These are phyloP conservation scores for Alternaria atra DNA, from an alignment of 2,329 filamentous ascomycete species.

Conservation along the genomic window DNA sequence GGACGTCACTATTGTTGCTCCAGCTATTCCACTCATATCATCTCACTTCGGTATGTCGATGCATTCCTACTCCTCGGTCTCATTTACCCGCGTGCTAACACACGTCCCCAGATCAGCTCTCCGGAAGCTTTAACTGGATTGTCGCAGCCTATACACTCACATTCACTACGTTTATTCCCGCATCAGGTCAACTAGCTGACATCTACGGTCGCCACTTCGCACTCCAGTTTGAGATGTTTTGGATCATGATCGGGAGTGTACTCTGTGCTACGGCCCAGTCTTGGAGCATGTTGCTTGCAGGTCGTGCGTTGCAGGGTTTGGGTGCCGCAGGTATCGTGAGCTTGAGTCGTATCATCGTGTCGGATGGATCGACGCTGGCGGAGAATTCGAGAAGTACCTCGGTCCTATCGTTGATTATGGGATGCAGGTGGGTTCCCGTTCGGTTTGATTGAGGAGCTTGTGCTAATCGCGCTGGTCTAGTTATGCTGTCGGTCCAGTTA, in stretches of 20 bases:
- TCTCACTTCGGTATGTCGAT: conserved; percentile 66
- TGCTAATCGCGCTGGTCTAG: conserved; percentile 56
- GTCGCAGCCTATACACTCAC: conserved; percentile 74
- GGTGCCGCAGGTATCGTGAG: conserved; percentile 70
- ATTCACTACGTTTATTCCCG: conserved; percentile 72
- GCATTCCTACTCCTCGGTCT: not conserved
- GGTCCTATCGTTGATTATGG: conserved; percentile 70
- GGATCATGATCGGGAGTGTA: conserved; percentile 65
- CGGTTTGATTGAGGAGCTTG: not conserved
- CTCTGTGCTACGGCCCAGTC: conserved; percentile 68
- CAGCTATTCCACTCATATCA: conserved; percentile 69
- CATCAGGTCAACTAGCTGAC: conserved; percentile 71
- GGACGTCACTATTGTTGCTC: conserved; percentile 71
- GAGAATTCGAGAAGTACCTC: conserved; percentile 74
- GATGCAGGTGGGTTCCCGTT: conserved; percentile 52
- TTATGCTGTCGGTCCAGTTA: conserved; percentile 68
- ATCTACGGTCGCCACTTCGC: conserved; percentile 70
- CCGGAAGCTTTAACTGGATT: conserved; percentile 66
- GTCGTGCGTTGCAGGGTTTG: conserved; percentile 70
- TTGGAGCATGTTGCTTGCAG: conserved; percentile 69
- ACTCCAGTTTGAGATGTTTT: conserved; percentile 65
- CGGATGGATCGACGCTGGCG: conserved; percentile 73
- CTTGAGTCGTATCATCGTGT: conserved; percentile 68
- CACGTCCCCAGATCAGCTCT: conserved; percentile 60
- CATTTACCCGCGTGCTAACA: conserved; percentile 7